Evolutionary conservation across 2,329 filamentous ascomycete species (phyloP).

Genomic region (Teratosphaeria gauchensis): DNA sequence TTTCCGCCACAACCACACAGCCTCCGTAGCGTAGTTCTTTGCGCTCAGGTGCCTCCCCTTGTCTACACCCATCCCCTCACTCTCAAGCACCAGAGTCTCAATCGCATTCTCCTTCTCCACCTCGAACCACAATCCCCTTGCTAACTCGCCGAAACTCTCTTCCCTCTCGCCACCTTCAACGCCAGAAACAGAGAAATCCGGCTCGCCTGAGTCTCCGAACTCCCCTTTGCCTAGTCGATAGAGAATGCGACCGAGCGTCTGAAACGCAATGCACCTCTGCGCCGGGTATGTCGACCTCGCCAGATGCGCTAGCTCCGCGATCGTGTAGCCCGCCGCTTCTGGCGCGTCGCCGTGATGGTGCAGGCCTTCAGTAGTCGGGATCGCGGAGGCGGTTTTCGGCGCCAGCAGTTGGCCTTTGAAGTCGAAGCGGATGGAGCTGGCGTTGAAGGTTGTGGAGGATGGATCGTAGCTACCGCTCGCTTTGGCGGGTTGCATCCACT

Average conservation of each 20-base stretch:
- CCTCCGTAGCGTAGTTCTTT: conserved; percentile 76
- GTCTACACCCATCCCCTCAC: conserved; percentile 49
- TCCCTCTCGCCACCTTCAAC: conserved; percentile 35
- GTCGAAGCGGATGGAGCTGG: conserved; percentile 77
- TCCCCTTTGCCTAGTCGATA: conserved; percentile 72
- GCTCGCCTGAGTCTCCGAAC: conserved; percentile 46
- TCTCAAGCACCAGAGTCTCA: conserved; percentile 67
- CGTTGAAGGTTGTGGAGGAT: conserved; percentile 57
- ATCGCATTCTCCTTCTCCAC: conserved; percentile 69
- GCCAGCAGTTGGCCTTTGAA: conserved; percentile 74
- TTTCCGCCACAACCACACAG: conserved; percentile 77
- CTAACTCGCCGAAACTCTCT: conserved; percentile 36
- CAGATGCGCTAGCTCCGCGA: conserved; percentile 73
- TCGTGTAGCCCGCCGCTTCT: conserved; percentile 87
- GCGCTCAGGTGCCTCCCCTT: conserved; percentile 61
- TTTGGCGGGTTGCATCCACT: conserved; percentile 71
- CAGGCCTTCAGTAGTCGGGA: conserved; percentile 69
- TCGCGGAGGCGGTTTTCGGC: conserved; percentile 60
- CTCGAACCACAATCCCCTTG: conserved; percentile 73
- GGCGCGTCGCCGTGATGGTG: conserved; percentile 92
- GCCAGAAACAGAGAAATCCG: conserved; percentile 4
- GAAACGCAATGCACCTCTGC: conserved; percentile 84
- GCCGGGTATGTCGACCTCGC: conserved; percentile 73
- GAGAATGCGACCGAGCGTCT: conserved; percentile 76
- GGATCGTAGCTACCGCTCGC: conserved; percentile 70